Conservation (phyloP, 176 grass and related monocot species). For the Carex littledalei region DNA sequence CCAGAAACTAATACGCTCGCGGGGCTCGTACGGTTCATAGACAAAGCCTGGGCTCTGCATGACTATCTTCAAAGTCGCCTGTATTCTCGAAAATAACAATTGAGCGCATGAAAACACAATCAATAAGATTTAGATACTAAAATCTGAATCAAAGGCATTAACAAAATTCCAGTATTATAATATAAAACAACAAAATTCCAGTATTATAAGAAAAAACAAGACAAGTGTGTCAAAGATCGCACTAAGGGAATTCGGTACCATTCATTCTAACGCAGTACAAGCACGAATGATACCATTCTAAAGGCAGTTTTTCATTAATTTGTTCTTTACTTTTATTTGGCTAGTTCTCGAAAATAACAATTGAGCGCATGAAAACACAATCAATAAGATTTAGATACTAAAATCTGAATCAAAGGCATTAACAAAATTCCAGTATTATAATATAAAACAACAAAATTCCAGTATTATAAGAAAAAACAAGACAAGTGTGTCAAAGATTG, state of each 20-base stretch:
- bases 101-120: background rate
- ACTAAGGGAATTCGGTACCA: too few relatives aligned
- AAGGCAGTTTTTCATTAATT: too few relatives aligned
- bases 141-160: background rate
- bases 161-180: background rate
- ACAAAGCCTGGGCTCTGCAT: slow-evolving; percentile 89
- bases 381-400: background rate
- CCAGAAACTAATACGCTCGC: slow-evolving; percentile 82
- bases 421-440: background rate
- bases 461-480: too few relatives aligned
- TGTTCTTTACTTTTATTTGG: too few relatives aligned
- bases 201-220: background rate
- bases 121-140: background rate
- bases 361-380: slow-evolving; percentile 4
- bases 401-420: background rate
- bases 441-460: too few relatives aligned
- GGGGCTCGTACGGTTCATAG: slow-evolving; percentile 63
- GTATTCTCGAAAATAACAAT: slow-evolving; percentile 17
- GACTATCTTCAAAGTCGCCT: slow-evolving; percentile 62
- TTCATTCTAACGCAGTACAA: too few relatives aligned
- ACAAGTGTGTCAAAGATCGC: too few relatives aligned
- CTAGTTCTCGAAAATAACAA: slow-evolving; percentile 12
- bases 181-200: background rate
- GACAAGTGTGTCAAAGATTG: background rate
- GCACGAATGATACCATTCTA: too few relatives aligned